These are phyloP conservation scores for Porogramme epimiltina DNA, from an alignment of 1,284 basidiomycete genomes.

Conservation along the genomic window DNA sequence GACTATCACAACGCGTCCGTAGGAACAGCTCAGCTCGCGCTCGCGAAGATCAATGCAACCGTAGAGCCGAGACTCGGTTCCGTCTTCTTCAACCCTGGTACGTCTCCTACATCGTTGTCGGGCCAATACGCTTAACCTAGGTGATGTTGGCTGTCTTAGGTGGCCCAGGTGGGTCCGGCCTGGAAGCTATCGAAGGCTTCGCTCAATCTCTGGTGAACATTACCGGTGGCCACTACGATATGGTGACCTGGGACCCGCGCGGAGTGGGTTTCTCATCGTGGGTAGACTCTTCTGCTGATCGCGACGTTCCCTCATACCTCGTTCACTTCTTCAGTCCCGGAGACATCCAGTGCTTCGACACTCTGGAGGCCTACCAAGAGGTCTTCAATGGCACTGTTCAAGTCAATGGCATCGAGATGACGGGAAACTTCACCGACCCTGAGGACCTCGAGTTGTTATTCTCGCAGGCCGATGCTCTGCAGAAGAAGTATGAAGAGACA, in stretches of 20 bases:
- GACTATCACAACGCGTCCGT: conserved; percentile 13
- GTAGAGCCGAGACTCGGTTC: conserved; percentile 5
- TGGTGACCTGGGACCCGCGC: conserved; percentile 15
- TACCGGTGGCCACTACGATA: conserved; percentile 8
- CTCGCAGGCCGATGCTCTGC: conserved; percentile 6
- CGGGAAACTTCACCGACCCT: conserved; percentile 10
- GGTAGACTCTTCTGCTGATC: too few relatives aligned
- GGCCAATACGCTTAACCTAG: background rate
- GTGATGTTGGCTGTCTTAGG: background rate
- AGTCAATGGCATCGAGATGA: conserved; percentile 6
- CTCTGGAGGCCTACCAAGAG: background rate
- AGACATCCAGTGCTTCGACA: conserved; percentile 11
- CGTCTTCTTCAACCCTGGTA: conserved; percentile 14
- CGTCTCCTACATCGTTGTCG: background rate
- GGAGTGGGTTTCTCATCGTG: conserved; percentile 12
- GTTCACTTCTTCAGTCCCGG: conserved; percentile 6
- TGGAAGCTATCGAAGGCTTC: background rate
- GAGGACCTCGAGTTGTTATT: conserved; percentile 4
- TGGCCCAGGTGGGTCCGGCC: conserved; percentile 7
- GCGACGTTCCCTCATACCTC: background rate
- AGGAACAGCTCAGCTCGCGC: conserved; percentile 3
- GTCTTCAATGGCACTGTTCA: conserved; percentile 14
- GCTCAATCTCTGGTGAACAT: background rate
- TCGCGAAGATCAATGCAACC: conserved; percentile 14
- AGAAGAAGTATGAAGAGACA: conserved; percentile 10